These are phyloP conservation scores for Pythium grandisporangium DNA, from an alignment of 352 stramenopile genomes.

Conservation along the genomic window DNA sequence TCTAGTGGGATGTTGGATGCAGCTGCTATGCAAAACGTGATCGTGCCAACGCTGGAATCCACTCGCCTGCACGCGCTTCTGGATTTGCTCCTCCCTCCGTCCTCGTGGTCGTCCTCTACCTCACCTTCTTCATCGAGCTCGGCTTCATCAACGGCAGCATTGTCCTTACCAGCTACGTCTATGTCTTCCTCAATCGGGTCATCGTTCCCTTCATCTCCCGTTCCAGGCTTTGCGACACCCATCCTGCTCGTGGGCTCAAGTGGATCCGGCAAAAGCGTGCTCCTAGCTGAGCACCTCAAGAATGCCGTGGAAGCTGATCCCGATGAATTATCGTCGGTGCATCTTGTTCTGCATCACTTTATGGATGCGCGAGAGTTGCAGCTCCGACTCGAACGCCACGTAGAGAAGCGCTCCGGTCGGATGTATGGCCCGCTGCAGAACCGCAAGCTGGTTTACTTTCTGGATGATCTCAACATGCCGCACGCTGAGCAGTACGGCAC, in stretches of 20 bases:
- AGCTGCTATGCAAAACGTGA: constrained; percentile 45
- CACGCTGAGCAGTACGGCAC: constrained; percentile 83
- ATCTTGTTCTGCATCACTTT: constrained; percentile 82
- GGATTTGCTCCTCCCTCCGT: constrained; percentile 38
- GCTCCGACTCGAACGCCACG: constrained; percentile 56
- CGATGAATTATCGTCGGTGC: constrained; percentile 46
- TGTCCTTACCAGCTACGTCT: too few species aligned
- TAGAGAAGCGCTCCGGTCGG: constrained; percentile 84
- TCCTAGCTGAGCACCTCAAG: constrained; percentile 63
- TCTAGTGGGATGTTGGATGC: too few species aligned
- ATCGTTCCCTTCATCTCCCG: too few species aligned
- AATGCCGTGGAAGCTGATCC: constrained; percentile 22
- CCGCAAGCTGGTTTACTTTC: constrained; percentile 80
- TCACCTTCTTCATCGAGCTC: too few species aligned
- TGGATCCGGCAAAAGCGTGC: constrained; percentile 79
- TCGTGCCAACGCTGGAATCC: constrained; percentile 74
- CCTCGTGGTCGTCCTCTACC: too few species aligned
- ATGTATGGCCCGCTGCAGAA: constrained; percentile 79
- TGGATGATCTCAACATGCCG: constrained; percentile 90
- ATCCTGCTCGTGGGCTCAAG: constrained; percentile 76
- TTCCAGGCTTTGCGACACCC: constrained; percentile 26
- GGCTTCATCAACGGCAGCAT: too few species aligned
- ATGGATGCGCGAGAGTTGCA: constrained; percentile 81
- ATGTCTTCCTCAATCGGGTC: too few species aligned
- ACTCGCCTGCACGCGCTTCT: constrained; percentile 58